These are phyloP conservation scores for Prunus mongolica DNA, from an alignment of 306 rosid species.

Conservation along the genomic window DNA sequence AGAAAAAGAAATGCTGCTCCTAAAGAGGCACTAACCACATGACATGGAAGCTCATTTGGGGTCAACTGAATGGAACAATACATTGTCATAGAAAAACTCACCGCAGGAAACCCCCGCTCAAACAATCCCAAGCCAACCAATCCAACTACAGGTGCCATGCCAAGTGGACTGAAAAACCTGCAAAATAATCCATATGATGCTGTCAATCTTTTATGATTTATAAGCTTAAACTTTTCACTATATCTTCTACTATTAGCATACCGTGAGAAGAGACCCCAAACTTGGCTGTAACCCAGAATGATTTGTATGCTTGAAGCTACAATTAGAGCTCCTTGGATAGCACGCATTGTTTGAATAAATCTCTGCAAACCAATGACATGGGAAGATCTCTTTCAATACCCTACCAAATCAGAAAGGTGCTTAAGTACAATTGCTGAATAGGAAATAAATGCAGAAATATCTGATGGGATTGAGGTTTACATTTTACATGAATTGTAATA, in stretches of 20 bases:
- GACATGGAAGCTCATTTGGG: slow-evolving; percentile 1
- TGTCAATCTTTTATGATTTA: slow-evolving; percentile 5
- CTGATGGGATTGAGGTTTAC: slow-evolving; percentile 17
- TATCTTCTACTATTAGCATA: slow-evolving; percentile 24
- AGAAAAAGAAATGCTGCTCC: not conserved
- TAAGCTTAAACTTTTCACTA: slow-evolving; percentile 2
- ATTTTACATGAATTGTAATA: slow-evolving; percentile 13
- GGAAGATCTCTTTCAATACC: slow-evolving; percentile 85
- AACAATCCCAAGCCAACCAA: slow-evolving; percentile 90
- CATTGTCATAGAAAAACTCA: slow-evolving; percentile 30
- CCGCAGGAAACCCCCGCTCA: slow-evolving; percentile 83
- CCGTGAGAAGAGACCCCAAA: slow-evolving; percentile 96
- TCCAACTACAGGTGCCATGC: slow-evolving; percentile 97
- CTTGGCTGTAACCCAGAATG: slow-evolving; percentile 92
- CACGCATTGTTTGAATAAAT: slow-evolving; percentile 93
- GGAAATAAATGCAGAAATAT: slow-evolving; percentile 21
- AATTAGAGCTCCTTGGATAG: slow-evolving; percentile 94
- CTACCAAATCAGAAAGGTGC: slow-evolving; percentile 62
- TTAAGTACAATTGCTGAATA: slow-evolving; percentile 41
- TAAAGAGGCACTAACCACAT: not conserved
- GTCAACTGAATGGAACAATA: not conserved
- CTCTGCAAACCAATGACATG: slow-evolving; percentile 94
- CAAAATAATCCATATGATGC: slow-evolving; percentile 19
- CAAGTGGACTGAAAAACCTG: slow-evolving; percentile 98
- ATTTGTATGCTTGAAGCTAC: slow-evolving; percentile 94